These are phyloP conservation scores for Juncus inflexus DNA, from an alignment of 176 grass and related monocot genomes.

Conservation along the genomic window DNA sequence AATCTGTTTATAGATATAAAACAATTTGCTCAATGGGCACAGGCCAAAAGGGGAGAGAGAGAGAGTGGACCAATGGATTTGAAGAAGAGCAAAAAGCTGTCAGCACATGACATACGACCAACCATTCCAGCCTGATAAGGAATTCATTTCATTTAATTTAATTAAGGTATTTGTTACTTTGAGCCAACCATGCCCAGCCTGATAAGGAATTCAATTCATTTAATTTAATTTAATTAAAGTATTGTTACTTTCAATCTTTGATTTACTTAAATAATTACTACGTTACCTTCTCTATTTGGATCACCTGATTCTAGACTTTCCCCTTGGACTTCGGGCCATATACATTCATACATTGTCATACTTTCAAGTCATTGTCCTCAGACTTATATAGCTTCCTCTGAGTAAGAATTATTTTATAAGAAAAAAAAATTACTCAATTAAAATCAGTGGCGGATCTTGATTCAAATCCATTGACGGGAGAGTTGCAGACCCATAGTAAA, in stretches of 20 bases:
- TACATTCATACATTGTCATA: too few species aligned
- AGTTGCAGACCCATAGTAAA: too few species aligned
- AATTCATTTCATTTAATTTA: conserved; percentile 3
- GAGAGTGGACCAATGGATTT: conserved; percentile 4
- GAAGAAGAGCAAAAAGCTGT: conserved; percentile 15
- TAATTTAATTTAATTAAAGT: not conserved
- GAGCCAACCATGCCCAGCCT: too few species aligned
- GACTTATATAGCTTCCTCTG: too few species aligned
- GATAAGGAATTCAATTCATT: not conserved
- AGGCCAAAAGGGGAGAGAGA: not conserved
- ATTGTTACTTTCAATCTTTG: not conserved
- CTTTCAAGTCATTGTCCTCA: too few species aligned
- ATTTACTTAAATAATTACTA: not conserved
- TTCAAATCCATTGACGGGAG: too few species aligned
- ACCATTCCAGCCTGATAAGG: not conserved
- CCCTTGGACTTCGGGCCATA: too few species aligned
- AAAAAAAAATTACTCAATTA: too few species aligned
- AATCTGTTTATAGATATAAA: too few species aligned
- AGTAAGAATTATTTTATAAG: too few species aligned
- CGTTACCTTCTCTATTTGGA: conserved; percentile 13
- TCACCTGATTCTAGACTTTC: conserved; percentile 23
- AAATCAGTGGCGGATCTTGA: too few species aligned
- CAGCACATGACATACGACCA: conserved; percentile 15
- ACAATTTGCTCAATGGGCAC: not conserved
- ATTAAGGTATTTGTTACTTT: not conserved